phyloP scores from a whole-genome alignment of 176 grass and related monocot species.

The Musa beccarii region DNA sequence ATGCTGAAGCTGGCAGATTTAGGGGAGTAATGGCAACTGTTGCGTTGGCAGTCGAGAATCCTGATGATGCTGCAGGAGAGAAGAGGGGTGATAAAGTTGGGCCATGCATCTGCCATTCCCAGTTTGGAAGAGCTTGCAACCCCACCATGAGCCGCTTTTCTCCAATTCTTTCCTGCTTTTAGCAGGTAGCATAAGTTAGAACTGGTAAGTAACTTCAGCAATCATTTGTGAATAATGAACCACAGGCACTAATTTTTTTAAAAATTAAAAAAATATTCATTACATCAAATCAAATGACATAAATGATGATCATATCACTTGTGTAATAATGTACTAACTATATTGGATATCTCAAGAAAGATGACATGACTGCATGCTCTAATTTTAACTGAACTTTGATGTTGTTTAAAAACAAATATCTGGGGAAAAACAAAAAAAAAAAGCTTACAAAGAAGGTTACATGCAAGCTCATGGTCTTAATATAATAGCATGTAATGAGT shows the following conservation, averaged over 20 bases:
- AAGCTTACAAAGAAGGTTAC: no score
- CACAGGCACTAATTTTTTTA: not conserved
- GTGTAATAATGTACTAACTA: no score
- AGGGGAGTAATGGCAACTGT: not conserved
- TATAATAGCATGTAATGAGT: no score
- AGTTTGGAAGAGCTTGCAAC: not conserved
- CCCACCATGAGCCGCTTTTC: slow-evolving; percentile 7
- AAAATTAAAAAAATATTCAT: not conserved
- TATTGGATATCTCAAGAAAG: no score
- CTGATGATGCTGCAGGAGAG: slow-evolving; percentile 19
- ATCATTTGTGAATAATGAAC: not conserved
- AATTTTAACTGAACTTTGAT: no score
- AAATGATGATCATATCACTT: no score
- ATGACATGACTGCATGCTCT: no score
- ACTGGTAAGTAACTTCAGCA: no score
- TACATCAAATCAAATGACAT: no score
- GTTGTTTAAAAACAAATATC: no score
- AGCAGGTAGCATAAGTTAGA: not conserved
- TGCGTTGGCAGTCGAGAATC: not conserved
- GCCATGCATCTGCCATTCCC: slow-evolving; percentile 8
- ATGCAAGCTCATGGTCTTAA: no score
- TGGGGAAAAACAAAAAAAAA: no score
- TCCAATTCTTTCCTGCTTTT: not conserved
- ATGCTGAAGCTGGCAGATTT: not conserved
- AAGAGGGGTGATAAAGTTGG: not conserved